These are phyloP conservation scores for Dactylellina parvicollis DNA, from an alignment of 2,329 filamentous ascomycete genomes.

Conservation along the genomic window DNA sequence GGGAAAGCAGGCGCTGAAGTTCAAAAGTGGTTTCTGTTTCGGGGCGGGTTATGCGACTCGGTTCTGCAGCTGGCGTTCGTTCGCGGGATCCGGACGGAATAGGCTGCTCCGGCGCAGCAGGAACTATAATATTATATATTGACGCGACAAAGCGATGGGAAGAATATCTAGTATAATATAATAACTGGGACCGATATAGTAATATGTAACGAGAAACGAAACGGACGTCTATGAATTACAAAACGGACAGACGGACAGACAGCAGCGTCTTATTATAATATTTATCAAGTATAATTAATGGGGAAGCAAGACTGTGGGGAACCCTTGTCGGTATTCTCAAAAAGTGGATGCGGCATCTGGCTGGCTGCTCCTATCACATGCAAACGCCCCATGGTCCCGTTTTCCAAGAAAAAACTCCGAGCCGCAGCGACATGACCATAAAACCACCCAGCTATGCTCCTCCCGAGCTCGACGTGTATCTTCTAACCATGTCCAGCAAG, in stretches of 20 bases:
- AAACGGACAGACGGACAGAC: not conserved
- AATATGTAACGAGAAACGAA: too few relatives aligned
- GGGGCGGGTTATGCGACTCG: too few relatives aligned
- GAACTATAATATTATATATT: too few relatives aligned
- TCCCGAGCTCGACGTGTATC: conserved; percentile 17
- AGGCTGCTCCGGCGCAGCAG: too few relatives aligned
- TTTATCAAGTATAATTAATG: not conserved
- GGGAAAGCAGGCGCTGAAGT: not conserved
- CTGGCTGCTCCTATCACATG: conserved; percentile 29
- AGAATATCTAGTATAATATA: too few relatives aligned
- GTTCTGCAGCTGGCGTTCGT: too few relatives aligned
- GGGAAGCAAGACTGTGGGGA: conserved; percentile 20
- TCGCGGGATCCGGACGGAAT: too few relatives aligned
- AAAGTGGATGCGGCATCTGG: not conserved
- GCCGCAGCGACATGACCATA: not conserved
- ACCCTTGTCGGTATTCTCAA: conserved; percentile 28
- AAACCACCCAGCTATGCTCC: not conserved
- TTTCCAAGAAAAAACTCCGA: conserved; percentile 17
- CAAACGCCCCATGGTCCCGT: conserved; percentile 38
- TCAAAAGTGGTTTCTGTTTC: not conserved
- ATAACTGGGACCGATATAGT: too few relatives aligned
- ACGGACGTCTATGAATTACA: too few relatives aligned
- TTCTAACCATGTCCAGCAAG: conserved; percentile 1
- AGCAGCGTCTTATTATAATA: not conserved
- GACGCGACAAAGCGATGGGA: too few relatives aligned